These are phyloP conservation scores for Sisymbrium altissimum DNA, from an alignment of 345 rosid genomes.

Conservation along the genomic window DNA sequence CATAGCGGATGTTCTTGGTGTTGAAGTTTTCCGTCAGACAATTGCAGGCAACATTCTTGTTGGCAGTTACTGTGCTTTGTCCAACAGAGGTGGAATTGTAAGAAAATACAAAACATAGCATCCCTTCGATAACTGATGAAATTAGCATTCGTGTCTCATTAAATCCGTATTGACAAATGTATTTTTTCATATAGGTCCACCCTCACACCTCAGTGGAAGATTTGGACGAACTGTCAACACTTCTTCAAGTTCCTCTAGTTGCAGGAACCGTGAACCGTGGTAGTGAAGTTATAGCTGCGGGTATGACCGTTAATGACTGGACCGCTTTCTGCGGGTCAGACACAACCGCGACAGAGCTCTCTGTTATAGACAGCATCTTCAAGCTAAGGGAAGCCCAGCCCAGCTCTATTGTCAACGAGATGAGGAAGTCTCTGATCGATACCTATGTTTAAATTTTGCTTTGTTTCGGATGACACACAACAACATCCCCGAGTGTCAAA, in stretches of 20 bases:
- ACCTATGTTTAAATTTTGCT: slow-evolving; percentile 52
- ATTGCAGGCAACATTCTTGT: slow-evolving; percentile 91
- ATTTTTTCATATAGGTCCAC: slow-evolving; percentile 54
- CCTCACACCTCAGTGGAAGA: slow-evolving; percentile 95
- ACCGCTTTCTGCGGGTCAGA: slow-evolving; percentile 85
- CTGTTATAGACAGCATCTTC: slow-evolving; percentile 86
- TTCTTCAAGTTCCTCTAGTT: slow-evolving; percentile 71
- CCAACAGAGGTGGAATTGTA: slow-evolving; percentile 94
- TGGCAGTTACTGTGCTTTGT: slow-evolving; percentile 84
- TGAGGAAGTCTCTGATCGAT: slow-evolving; percentile 89
- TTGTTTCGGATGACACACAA: slow-evolving; percentile 13
- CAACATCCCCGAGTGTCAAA: background rate
- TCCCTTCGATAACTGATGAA: background rate
- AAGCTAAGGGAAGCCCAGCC: slow-evolving; percentile 92
- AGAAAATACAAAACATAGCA: slow-evolving; percentile 28
- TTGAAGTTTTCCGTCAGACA: slow-evolving; percentile 94
- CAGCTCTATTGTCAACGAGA: slow-evolving; percentile 73
- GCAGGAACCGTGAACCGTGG: slow-evolving; percentile 90
- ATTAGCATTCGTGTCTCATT: background rate
- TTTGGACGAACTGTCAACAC: slow-evolving; percentile 89
- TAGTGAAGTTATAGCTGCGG: slow-evolving; percentile 79
- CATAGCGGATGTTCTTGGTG: slow-evolving; percentile 92
- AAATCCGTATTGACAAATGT: background rate
- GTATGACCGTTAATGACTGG: slow-evolving; percentile 92
- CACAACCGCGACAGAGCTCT: slow-evolving; percentile 89